These are phyloP conservation scores for Fusarium setosum DNA, from an alignment of 2,329 filamentous ascomycete genomes.

Conservation along the genomic window DNA sequence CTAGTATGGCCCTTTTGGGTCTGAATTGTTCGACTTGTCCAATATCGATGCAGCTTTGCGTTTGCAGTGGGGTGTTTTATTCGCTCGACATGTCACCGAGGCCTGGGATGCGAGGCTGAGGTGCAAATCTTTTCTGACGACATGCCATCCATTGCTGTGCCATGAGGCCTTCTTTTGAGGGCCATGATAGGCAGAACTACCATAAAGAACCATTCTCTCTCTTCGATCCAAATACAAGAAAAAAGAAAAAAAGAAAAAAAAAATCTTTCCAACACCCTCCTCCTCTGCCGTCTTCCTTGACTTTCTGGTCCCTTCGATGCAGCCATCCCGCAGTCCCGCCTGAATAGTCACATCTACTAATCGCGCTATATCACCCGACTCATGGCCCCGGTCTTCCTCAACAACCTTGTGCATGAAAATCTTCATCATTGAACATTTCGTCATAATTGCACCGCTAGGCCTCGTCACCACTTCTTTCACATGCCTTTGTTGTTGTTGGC, in stretches of 20 bases:
- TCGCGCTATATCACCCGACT: conserved; percentile 26
- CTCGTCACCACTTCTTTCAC: conserved; percentile 16
- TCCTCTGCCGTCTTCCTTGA: too few species aligned
- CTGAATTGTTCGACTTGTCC: conserved; percentile 23
- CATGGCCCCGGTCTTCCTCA: conserved; percentile 22
- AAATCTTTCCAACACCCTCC: too few species aligned
- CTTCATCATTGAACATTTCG: conserved; percentile 21
- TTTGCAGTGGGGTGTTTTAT: conserved; percentile 25
- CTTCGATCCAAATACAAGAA: too few species aligned
- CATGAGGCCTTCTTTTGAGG: background rate
- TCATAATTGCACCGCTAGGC: conserved; percentile 29
- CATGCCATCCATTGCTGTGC: conserved; percentile 3
- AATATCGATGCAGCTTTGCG: conserved; percentile 30
- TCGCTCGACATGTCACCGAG: conserved; percentile 32
- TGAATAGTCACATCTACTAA: conserved; percentile 13
- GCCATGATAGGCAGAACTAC: too few species aligned
- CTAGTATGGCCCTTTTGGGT: conserved; percentile 35
- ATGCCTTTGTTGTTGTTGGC: conserved; percentile 7
- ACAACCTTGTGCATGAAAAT: conserved; percentile 16
- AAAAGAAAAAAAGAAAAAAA: too few species aligned
- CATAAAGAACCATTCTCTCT: too few species aligned
- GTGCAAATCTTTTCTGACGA: conserved; percentile 21
- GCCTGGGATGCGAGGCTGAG: background rate
- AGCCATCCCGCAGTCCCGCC: conserved; percentile 14
- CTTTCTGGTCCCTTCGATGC: too few species aligned